These are phyloP conservation scores for Vickermania ingenoplastis DNA, from an alignment of 208 protist species.

Conservation along the genomic window DNA sequence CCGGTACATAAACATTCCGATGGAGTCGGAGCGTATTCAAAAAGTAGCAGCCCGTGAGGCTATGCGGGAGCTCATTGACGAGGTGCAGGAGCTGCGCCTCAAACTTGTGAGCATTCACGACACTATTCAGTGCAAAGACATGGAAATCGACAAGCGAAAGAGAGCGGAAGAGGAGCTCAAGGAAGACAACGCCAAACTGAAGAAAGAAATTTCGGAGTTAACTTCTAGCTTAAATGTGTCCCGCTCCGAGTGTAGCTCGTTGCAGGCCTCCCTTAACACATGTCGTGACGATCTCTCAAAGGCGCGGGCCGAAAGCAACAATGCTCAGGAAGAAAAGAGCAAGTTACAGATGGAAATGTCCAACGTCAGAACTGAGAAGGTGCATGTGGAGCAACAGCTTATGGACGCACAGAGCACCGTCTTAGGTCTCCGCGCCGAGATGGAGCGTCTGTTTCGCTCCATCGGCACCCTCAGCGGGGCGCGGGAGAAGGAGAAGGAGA, in stretches of 20 bases:
- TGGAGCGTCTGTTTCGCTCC: slow-evolving; percentile 34
- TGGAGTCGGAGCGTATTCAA: slow-evolving; percentile 10
- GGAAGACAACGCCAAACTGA: slow-evolving; percentile 28
- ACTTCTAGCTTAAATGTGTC: slow-evolving; percentile 18
- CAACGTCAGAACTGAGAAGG: slow-evolving; percentile 26
- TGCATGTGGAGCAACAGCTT: slow-evolving; percentile 51
- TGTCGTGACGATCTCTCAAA: slow-evolving; percentile 30
- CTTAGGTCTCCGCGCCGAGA: slow-evolving; percentile 36
- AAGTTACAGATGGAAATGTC: slow-evolving; percentile 35
- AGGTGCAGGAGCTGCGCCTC: slow-evolving; percentile 68
- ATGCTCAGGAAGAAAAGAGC: slow-evolving; percentile 31
- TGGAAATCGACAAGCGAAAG: slow-evolving; percentile 21
- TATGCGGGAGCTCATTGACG: slow-evolving; percentile 30
- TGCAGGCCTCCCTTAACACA: slow-evolving; percentile 34
- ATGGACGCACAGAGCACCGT: slow-evolving; percentile 37
- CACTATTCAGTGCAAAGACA: slow-evolving; percentile 23
- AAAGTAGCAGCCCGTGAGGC: slow-evolving; percentile 21
- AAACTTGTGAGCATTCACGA: slow-evolving; percentile 27
- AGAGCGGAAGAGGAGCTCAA: slow-evolving; percentile 33
- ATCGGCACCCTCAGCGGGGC: slow-evolving; percentile 16
- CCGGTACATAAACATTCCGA: slow-evolving; percentile 9
- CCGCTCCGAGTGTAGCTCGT: slow-evolving; percentile 26
- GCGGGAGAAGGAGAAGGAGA: slow-evolving; percentile 9
- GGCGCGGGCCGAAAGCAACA: slow-evolving; percentile 22
- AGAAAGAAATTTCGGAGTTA: slow-evolving; percentile 37